These are phyloP conservation scores for Clitoria ternatea DNA, from an alignment of 306 rosid species.

Conservation along the genomic window DNA sequence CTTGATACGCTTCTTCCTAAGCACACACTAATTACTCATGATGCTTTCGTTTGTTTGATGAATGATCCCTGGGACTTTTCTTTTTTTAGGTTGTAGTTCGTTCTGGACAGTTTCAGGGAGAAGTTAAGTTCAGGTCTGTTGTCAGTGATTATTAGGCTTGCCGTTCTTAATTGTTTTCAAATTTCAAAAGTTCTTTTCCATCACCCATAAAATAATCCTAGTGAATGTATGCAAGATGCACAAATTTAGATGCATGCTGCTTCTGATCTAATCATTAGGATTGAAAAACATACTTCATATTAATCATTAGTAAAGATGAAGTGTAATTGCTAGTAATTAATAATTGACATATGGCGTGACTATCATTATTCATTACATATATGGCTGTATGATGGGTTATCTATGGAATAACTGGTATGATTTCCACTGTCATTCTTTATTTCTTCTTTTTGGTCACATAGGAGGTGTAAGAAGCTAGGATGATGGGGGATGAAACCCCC, in stretches of 20 bases:
- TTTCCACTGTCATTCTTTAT: background rate
- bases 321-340: background rate
- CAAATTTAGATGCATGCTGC: background rate
- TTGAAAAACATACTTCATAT: background rate
- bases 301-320: background rate
- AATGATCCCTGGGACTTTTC: constrained; percentile 22
- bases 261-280: background rate
- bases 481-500: background rate
- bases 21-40: background rate
- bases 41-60: constrained; percentile 7
- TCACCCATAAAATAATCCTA: background rate
- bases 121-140: constrained; percentile 76
- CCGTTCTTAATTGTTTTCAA: background rate
- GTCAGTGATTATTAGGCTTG: constrained; percentile 28
- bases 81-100: constrained; percentile 63
- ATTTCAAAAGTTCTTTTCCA: background rate
- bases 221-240: background rate
- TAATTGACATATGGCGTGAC: background rate
- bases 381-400: background rate
- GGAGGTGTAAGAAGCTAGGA: background rate
- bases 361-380: background rate
- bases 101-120: constrained; percentile 85
- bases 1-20: background rate
- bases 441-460: background rate
- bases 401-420: background rate